A percentile compares a stretch with the other conserved stretches of the same genome.
These are phyloP conservation scores for Pseudocercospora fijiensis DNA, from an alignment of 2,329 filamentous ascomycete species.

Conservation along the genomic window DNA sequence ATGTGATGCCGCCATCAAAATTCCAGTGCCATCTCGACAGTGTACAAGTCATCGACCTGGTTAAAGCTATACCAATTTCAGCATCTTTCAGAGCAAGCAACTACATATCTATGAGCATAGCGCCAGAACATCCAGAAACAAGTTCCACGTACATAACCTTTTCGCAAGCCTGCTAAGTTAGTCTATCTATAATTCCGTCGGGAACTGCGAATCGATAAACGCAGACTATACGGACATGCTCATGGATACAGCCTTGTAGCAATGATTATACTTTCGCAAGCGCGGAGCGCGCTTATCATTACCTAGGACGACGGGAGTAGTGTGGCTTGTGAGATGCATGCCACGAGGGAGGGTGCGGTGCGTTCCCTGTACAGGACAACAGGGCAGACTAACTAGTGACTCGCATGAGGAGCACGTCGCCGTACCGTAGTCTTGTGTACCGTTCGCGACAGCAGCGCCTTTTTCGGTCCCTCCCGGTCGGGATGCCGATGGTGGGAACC, in stretches of 20 bases:
- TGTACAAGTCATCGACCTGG: not conserved
- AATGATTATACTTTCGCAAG: slow-evolving; percentile 14
- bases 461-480: slow-evolving; percentile 6
- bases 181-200: not conserved
- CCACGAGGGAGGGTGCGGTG: slow-evolving; percentile 16
- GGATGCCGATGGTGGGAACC: not conserved
- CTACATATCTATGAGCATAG: not conserved
- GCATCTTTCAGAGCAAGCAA: not conserved
- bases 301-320: no score
- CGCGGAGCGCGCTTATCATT: no score
- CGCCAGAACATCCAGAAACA: not conserved
- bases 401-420: slow-evolving; percentile 17
- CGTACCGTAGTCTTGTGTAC: slow-evolving; percentile 11
- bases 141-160: no score
- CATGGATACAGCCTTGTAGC: slow-evolving; percentile 12
- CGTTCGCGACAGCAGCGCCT: not conserved
- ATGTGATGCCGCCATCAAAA: not conserved
- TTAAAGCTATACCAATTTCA: not conserved
- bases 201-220: not conserved
- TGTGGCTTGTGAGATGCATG: slow-evolving; percentile 3
- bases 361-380: slow-evolving; percentile 12
- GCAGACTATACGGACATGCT: slow-evolving; percentile 8
- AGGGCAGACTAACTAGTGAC: slow-evolving; percentile 14
- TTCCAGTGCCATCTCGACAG: not conserved
- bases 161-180: not conserved